Conservation (phyloP, 2,329 filamentous ascomycete genomes). For the Fusarium hostae region DNA sequence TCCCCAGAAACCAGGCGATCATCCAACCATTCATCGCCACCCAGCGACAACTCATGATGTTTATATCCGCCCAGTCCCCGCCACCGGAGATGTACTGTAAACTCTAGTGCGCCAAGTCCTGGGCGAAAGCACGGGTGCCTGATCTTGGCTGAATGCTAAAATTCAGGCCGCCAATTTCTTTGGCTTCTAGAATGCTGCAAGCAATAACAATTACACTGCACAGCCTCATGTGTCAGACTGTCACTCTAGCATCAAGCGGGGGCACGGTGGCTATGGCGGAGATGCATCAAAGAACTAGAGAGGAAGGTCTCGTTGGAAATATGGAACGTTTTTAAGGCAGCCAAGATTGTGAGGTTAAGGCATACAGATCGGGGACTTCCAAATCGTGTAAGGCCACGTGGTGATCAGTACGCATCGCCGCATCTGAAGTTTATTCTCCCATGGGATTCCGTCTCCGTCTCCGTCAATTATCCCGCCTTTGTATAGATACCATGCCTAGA, state of each 20-base stretch:
- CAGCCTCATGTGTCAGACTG: background rate
- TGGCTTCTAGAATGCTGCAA: constrained; percentile 14
- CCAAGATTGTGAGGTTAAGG: background rate
- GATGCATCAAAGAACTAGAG: background rate
- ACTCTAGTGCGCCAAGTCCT: background rate
- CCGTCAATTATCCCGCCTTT: background rate
- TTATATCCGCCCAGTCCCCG: constrained; percentile 6
- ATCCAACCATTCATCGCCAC: background rate
- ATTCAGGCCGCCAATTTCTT: background rate
- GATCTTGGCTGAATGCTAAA: constrained; percentile 2
- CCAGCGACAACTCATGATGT: background rate
- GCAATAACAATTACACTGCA: background rate
- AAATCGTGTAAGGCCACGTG: background rate
- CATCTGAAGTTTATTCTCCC: background rate
- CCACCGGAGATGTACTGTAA: background rate
- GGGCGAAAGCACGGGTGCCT: constrained; percentile 1
- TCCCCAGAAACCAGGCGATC: background rate
- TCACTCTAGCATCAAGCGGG: background rate
- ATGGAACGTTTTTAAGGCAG: background rate
- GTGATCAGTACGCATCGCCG: background rate
- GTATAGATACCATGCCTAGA: background rate
- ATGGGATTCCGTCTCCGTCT: background rate
- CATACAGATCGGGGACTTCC: constrained; percentile 8
- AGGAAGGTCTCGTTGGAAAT: background rate
- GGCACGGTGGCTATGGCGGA: constrained; percentile 5